Base-by-base conservation (phyloP, 768 basidiomycete species). In the Lactarius sp. region DNA sequence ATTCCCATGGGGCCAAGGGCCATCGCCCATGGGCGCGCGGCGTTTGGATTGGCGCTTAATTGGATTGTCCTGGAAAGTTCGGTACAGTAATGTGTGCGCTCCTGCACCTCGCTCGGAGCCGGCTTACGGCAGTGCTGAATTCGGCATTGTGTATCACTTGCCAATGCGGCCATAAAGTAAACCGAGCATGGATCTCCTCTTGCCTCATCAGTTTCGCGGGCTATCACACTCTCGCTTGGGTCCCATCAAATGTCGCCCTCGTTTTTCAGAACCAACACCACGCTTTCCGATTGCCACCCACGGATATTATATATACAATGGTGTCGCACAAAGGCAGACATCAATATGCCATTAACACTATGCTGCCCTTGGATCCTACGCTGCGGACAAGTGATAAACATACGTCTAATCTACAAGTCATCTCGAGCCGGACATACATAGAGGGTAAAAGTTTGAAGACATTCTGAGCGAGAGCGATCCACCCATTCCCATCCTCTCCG, bases 1-100 rank as follows among this genome's bases (percentile, higher is more conserved):
- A 56, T 56, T 56, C 56, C 56, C 56, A 56, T 56, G 42, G 56
- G 56, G 56, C 42, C 31, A 34, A 56, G 42, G 53, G 53, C 37
- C 53, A 41, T 44, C 16, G 22, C 22, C 53, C 20, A 31, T 44
- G 55, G 55, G 41, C 55, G 44, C 44, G 31, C 44, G 31, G 56
- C 42, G 44, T 33, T 34, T 44, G 22, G 27, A 31, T 22, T 18
- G 44, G 56, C 46, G 56, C 44, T 13, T 57, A 36, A 20, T 6
- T 14, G 33, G 34, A 47, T 57, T 57, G 56, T 12, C 53, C 39
- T 56, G 41, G 44, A 47, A 56, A 20, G 56, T 56, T 46, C 44
- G 42, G 46, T 42, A 27, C 53, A 39, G 54, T 47, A 36, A 4
- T 47, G 44, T 56, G 20, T n/a, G 14, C 56, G 18, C 56, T 57